phyloP scores from a whole-genome alignment of 2,329 filamentous ascomycete genomes.

The Penicillium sp. region DNA sequence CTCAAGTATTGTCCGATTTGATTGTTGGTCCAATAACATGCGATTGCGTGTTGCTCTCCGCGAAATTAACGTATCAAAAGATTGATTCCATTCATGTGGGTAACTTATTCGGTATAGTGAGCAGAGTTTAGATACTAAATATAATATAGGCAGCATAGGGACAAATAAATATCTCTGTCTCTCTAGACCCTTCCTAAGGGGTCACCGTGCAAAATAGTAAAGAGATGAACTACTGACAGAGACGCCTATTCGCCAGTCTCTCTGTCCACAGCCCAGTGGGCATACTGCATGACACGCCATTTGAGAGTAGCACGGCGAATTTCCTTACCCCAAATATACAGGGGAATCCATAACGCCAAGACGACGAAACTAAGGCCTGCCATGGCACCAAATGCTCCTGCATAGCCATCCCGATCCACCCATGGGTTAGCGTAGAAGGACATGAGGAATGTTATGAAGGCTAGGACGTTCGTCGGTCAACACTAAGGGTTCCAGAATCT shows the following conservation, averaged over 20 bases:
- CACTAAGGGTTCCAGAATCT: background rate
- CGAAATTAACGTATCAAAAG: too few species aligned
- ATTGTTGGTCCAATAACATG: too few species aligned
- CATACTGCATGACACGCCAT: background rate
- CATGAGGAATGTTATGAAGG: conserved; percentile 2
- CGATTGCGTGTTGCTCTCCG: too few species aligned
- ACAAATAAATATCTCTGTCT: too few species aligned
- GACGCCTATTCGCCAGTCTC: conserved; percentile 3
- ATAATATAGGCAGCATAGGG: too few species aligned
- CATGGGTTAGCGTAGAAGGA: conserved; percentile 13
- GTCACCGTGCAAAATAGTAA: too few species aligned
- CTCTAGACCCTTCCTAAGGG: too few species aligned
- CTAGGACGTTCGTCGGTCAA: background rate
- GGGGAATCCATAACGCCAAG: conserved; percentile 6
- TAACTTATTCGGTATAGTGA: too few species aligned
- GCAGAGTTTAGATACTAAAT: too few species aligned
- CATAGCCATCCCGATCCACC: conserved; percentile 9
- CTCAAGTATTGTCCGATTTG: too few species aligned
- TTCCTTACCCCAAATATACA: conserved; percentile 8
- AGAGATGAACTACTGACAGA: too few species aligned
- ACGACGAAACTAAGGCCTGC: conserved; percentile 6
- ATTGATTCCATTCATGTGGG: too few species aligned
- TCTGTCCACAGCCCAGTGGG: conserved; percentile 4
- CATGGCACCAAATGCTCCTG: conserved; percentile 1
- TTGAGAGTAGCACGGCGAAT: conserved; percentile 3